Evolutionary conservation across 2,329 filamentous ascomycete species (phyloP), one percentile per base, ranked within the genome.

Genomic region (Diplocarpon mali): DNA sequence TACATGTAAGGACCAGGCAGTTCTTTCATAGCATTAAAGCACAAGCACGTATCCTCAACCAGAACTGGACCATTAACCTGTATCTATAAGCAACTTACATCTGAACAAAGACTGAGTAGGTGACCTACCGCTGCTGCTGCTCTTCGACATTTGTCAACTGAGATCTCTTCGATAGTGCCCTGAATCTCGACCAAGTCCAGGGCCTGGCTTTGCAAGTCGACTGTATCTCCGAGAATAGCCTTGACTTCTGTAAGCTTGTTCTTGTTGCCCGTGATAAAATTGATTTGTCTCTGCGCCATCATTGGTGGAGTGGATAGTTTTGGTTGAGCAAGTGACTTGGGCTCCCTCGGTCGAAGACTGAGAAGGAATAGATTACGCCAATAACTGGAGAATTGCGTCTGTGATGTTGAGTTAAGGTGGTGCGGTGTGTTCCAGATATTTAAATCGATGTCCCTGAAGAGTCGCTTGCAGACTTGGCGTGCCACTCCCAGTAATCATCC

Each of bases 1-100:
- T 72, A 94, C 90, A 98, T 94, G 64, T 98, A 98, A 34, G 90
- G 87, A 1, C 92, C 92, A 2, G 92, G 92, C 27, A 98, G 73
- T n/a, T 88, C 89, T 47, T 85, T 79, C 49, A 95, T 75, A 15
- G 90, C 89, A 60, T 85, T 82, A 63, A 95, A 98, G 69, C 88
- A 93, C 39, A 98, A 72, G 55, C 88, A 88, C 13, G 92, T 98
- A 65, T 98, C 92, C 67, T 98, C 92, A 10, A 95, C 90, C 32
- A 98, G 72, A 8, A 95, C 92, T 3, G 93, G 89, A 1, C 88
- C 88, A 58, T 83, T 71, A 38, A 92, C 67, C 87, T 93, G 48
- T 36, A 14, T 31, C 24, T 11, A 11, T 40, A 1, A 11, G 9
- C 29, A 7, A 37, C 20, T 14, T 29, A 9, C 14, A 5, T 12